phyloP scores from a whole-genome alignment of 2,329 filamentous ascomycete species.

The Trichoderma atrobrunneum region DNA sequence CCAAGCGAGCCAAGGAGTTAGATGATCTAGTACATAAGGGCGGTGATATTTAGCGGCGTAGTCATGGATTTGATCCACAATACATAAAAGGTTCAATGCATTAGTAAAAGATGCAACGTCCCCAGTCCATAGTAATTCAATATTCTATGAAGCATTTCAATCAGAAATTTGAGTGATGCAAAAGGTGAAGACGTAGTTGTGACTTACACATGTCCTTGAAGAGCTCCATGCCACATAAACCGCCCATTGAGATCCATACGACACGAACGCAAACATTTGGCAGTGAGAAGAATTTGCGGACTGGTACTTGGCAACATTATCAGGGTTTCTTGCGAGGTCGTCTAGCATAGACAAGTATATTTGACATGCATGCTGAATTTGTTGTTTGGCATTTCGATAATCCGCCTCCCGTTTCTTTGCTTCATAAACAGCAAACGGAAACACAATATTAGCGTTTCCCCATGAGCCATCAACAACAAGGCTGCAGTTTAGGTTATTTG shows the following conservation, averaged over 20 bases:
- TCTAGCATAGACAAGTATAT: background rate
- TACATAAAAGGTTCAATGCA: background rate
- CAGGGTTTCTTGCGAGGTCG: background rate
- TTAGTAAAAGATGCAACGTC: background rate
- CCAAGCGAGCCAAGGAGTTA: background rate
- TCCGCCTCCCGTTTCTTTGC: background rate
- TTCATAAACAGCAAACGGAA: background rate
- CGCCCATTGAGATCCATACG: background rate
- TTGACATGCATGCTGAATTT: background rate
- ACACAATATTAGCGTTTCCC: background rate
- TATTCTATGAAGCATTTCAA: background rate
- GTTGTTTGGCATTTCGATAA: background rate
- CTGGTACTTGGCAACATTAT: background rate
- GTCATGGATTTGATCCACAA: background rate
- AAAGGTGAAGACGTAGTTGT: fast-evolving
- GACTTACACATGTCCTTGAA: background rate
- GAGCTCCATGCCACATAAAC: background rate
- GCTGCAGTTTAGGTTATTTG: background rate
- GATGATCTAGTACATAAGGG: background rate
- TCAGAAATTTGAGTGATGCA: background rate
- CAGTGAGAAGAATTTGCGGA: background rate
- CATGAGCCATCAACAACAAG: background rate
- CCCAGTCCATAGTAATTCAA: background rate
- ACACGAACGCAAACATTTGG: background rate
- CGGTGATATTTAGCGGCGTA: background rate